Percentiles rank a stretch among this genome's conserved stretches.
Evolutionary conservation across 2,329 filamentous ascomycete species (phyloP).

Genomic region (Arthrobotrys conoides): DNA sequence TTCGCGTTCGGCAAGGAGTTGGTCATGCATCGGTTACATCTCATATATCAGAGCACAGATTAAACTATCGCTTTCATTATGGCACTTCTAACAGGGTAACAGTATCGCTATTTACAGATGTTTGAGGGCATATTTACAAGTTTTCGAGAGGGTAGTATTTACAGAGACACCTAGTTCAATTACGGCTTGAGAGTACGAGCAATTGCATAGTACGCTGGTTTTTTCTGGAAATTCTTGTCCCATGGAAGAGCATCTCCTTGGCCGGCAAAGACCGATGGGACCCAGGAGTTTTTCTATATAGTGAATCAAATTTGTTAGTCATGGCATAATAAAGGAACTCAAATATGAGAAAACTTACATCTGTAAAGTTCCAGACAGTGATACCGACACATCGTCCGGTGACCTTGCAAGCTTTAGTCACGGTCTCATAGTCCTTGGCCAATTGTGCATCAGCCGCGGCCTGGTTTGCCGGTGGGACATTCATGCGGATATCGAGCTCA

Average conservation of each 20-base stretch:
- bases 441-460: slow-evolving; percentile 68
- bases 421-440: slow-evolving; percentile 65
- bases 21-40: background rate
- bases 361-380: slow-evolving; percentile 66
- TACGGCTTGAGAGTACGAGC: slow-evolving; percentile 64
- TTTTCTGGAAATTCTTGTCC: slow-evolving; percentile 68
- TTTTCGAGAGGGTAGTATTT: background rate
- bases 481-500: slow-evolving; percentile 74
- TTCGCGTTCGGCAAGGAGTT: slow-evolving; percentile 8
- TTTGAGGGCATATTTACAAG: slow-evolving; percentile 2
- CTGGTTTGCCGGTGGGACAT: slow-evolving; percentile 68
- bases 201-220: slow-evolving; percentile 68
- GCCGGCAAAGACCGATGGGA: slow-evolving; percentile 68
- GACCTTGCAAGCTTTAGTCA: slow-evolving; percentile 65
- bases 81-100: background rate
- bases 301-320: slow-evolving; percentile 7
- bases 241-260: slow-evolving; percentile 68
- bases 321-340: background rate
- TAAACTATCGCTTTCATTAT: background rate
- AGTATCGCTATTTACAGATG: background rate
- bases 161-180: slow-evolving; percentile 1
- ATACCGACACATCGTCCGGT: slow-evolving; percentile 68
- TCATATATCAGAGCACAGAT: background rate
- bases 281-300: slow-evolving; percentile 68
- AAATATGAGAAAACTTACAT: slow-evolving; percentile 33